A percentile compares a stretch with the other conserved stretches of the same genome.
phyloP scores from a whole-genome alignment of 1,284 basidiomycete genomes.

The Amylostereum areolatum region DNA sequence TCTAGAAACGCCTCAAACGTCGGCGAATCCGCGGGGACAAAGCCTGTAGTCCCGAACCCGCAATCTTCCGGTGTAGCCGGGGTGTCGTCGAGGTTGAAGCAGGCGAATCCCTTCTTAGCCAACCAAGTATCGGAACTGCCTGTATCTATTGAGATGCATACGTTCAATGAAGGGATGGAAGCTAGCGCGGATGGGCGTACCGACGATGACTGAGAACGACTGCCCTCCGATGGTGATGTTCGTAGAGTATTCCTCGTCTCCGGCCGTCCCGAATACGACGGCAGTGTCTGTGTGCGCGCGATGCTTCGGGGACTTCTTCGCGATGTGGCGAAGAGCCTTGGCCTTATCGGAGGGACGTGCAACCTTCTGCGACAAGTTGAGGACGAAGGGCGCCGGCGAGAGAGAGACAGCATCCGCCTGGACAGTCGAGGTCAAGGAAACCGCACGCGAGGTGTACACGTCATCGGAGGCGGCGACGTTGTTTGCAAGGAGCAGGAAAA shows the following conservation, averaged over 20 bases:
- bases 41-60: constrained; percentile 17
- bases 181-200: constrained; percentile 1
- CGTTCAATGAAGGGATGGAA: no score
- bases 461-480: no score
- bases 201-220: constrained; percentile 17
- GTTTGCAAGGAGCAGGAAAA: no score
- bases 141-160: neutral
- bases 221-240: constrained; percentile 20
- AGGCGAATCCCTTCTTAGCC: constrained; percentile 17
- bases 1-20: constrained; percentile 15
- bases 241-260: constrained; percentile 19
- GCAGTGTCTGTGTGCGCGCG: neutral
- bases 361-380: neutral
- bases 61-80: constrained; percentile 13
- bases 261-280: constrained; percentile 14
- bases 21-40: constrained; percentile 14
- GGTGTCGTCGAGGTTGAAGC: constrained; percentile 12
- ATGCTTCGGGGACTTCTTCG: neutral
- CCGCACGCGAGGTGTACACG: no score
- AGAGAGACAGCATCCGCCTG: no score
- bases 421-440: no score
- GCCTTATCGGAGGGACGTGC: neutral
- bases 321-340: constrained; percentile 2
- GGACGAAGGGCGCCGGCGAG: no score
- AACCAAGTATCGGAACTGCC: constrained; percentile 20